Evolutionary conservation across 192 early-diverging fungal genomes (phyloP).

Genomic region (Backusella circina): DNA sequence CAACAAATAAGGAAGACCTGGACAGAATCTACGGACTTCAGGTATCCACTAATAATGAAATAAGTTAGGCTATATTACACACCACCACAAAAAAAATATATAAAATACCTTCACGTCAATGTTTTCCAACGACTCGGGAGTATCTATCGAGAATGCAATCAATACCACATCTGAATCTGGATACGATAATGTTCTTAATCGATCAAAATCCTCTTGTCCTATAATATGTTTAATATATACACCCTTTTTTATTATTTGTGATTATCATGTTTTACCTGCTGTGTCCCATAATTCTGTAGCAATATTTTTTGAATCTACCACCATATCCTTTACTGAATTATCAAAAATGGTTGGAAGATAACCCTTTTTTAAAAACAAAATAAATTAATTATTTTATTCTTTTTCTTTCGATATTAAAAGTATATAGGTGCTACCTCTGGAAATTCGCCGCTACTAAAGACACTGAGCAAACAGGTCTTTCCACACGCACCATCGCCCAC

Average conservation of each 20-base stretch:
- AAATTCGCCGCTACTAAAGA: conserved; percentile 29
- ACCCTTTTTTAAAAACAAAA: conserved; percentile 10
- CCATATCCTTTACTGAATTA: conserved; percentile 32
- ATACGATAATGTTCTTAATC: conserved; percentile 21
- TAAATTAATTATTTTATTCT: too few species aligned
- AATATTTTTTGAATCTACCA: conserved; percentile 19
- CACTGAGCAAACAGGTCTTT: conserved; percentile 35
- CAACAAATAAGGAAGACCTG: conserved; percentile 19
- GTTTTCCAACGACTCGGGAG: conserved; percentile 32
- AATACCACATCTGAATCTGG: conserved; percentile 20
- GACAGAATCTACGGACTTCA: conserved; percentile 19
- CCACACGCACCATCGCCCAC: conserved; percentile 32
- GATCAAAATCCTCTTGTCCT: conserved; percentile 29
- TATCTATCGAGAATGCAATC: conserved; percentile 27
- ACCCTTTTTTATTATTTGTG: not conserved
- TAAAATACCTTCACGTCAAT: conserved; percentile 19
- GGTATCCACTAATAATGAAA: conserved; percentile 19
- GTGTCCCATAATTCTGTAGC: conserved; percentile 35
- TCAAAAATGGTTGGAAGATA: conserved; percentile 39
- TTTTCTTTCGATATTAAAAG: not conserved
- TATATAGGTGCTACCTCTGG: conserved; percentile 22
- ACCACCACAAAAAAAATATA: not conserved
- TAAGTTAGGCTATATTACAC: conserved; percentile 35
- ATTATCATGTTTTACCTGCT: conserved; percentile 27
- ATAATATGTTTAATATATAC: not conserved